Evolutionary conservation across 495 filamentous ascomycete species (phyloP).

Genomic region (Talaromyces borbonicus): DNA sequence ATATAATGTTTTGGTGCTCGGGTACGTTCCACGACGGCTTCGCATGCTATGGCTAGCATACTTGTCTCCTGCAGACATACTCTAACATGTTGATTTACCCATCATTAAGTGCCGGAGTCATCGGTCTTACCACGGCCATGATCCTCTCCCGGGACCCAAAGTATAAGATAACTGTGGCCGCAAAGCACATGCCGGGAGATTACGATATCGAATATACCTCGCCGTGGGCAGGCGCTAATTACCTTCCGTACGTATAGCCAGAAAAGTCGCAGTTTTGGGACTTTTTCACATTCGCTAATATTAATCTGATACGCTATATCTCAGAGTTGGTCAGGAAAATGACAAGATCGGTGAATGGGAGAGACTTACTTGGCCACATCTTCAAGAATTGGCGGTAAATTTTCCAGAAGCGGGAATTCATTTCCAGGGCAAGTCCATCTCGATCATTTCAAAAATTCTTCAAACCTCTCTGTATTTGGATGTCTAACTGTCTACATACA

Average conservation of each 20-base stretch:
- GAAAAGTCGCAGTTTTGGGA: background rate
- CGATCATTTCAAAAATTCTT: background rate
- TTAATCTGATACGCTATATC: background rate
- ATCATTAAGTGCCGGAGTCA: slow-evolving; percentile 92
- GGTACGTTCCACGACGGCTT: slow-evolving; percentile 32
- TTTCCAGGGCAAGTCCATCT: slow-evolving; percentile 52
- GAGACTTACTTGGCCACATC: slow-evolving; percentile 54
- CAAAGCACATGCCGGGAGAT: slow-evolving; percentile 97
- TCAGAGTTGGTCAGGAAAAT: slow-evolving; percentile 43
- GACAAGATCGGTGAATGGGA: slow-evolving; percentile 52
- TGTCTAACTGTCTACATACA: slow-evolving; percentile 11
- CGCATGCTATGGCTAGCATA: background rate
- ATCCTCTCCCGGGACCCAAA: slow-evolving; percentile 59
- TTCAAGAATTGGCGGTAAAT: slow-evolving; percentile 54
- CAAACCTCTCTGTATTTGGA: background rate
- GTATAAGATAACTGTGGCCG: slow-evolving; percentile 69
- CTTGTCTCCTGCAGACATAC: no score
- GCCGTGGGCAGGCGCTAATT: slow-evolving; percentile 93
- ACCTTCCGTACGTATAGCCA: slow-evolving; percentile 54
- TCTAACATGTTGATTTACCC: no score
- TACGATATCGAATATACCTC: slow-evolving; percentile 96
- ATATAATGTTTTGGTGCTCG: slow-evolving; percentile 54
- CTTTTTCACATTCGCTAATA: background rate
- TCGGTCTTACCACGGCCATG: slow-evolving; percentile 85
- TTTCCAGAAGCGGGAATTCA: slow-evolving; percentile 85